Evolutionary conservation across 2,329 filamentous ascomycete genomes (phyloP), one percentile per base, ranked within the genome.

Genomic region (Dactylellina cionopaga): DNA sequence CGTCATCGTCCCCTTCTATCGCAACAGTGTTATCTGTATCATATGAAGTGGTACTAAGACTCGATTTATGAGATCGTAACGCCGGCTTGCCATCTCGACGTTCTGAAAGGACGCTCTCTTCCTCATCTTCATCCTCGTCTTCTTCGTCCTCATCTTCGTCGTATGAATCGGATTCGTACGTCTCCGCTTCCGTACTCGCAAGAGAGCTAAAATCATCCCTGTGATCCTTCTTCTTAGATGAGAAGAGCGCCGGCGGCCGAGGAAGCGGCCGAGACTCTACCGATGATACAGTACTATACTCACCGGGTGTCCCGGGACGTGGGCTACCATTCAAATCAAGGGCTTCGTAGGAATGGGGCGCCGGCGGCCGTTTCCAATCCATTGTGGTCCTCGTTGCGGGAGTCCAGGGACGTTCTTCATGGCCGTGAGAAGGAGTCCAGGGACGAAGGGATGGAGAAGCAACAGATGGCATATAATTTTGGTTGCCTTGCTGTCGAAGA

Each of bases 321-420:
- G 95, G 93, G 74, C 88, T 93, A 51, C 95, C 95, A 78, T 98
- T 94, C 69, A 98, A 81, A 76, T 97, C 93, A 19, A 89, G 85
- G 0, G 92, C 92, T 80, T 98, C 95, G 80, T 95, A 98, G 2
- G 88, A 85, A 22, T 89, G 83, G 75, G 84, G 88, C 0, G 88
- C 87, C 1, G 92, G 89, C 6, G 91, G 90, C 55, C 91, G 86
- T 25, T 85, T 80, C 80, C 90, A 92, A 72, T 93, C 91, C 29
- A 83, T 82, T 2, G 83, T 83, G 19, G 69, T 68, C 79, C 82
- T 75, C 82, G 80, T 24, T 5, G 84, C 83, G 10, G 86, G 85
- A 6, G 86, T 85, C 80, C 85, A 87, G 0, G 87, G 83, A 58
- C 84, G 78, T 25, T 74, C 69, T 0, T 76, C 77, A 17, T 70